These are phyloP conservation scores for Cladophialophora chaetospira DNA, from an alignment of 2,329 filamentous ascomycete species.

Conservation along the genomic window DNA sequence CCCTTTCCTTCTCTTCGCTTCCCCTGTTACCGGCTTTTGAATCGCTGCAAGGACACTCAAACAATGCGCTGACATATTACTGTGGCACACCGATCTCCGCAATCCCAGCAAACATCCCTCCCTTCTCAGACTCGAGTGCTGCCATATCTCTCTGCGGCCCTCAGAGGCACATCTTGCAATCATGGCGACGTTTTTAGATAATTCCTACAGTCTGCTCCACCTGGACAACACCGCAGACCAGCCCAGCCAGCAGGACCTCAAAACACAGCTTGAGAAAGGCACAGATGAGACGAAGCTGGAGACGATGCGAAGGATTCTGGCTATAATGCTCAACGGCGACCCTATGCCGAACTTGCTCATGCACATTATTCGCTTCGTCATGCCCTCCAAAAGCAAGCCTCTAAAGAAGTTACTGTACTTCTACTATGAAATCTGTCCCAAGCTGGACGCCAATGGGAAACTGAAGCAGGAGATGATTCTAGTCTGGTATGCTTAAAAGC, in stretches of 20 bases:
- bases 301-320: constrained; percentile 88
- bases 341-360: constrained; percentile 93
- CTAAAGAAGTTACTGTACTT: constrained; percentile 99
- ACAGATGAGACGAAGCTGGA: constrained; percentile 91
- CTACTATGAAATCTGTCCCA: constrained; percentile 93
- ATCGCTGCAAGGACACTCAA: background rate
- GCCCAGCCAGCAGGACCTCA: constrained; percentile 85
- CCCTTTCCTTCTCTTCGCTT: background rate
- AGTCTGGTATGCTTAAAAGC: constrained; percentile 72
- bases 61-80: constrained; percentile 2
- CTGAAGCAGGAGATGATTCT: constrained; percentile 99
- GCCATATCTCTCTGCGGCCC: background rate
- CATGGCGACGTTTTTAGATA: constrained; percentile 95
- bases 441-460: constrained; percentile 88
- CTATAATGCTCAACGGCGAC: constrained; percentile 97
- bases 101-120: background rate
- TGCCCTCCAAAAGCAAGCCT: constrained; percentile 95
- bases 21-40: background rate
- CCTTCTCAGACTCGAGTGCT: background rate
- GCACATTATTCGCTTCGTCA: constrained; percentile 99
- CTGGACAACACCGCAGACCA: constrained; percentile 96
- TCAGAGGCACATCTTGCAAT: constrained; percentile 37
- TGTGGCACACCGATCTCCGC: background rate
- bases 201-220: constrained; percentile 94
- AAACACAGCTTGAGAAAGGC: constrained; percentile 90